Evolutionary conservation across 2,329 filamentous ascomycete genomes (phyloP), one percentile per base, ranked within the genome.

Genomic region (Paramyrothecium roridum): DNA sequence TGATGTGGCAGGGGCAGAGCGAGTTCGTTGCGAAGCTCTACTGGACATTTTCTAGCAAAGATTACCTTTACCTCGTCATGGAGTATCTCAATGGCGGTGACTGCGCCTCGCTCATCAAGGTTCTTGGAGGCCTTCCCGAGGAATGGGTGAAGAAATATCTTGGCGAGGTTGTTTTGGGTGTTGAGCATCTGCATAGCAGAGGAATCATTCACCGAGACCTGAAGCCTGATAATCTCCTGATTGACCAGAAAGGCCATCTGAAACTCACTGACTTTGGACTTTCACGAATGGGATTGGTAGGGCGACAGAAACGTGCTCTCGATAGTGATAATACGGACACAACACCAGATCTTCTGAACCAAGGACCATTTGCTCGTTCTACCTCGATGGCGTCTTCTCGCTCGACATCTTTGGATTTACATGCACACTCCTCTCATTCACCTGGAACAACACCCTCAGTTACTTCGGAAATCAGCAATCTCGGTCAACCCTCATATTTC

Each of bases 1-100:
- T 99, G 95, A 99, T 99, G 95, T 98, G 95, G 91, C 95, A 99
- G 75, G 95, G 95, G 21, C 92, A 98, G 72, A 99, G 96, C 70
- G 95, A 99, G 57, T 99, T 99, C 70, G 95, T 99, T 56, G 95
- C 95, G 23, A 99, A 99, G 76, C 82, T 99, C 13, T 99, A 98
- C 76, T 99, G 96, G 96, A 99, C 95, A 0, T 99, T 99, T 68
- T 96, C 95, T 3, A 99, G 93, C 80, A 99, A 99, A 69, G 95
- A 99, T 68, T 99, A 97, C 68, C 85, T 99, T 22, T 99, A 98
- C 69, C 81, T 99, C 56, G 95, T 99, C 22, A 99, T 99, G 95
- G 95, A 99, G 69, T 99, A 99, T 73, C 81, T 99, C 56, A 99
- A 98, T 64, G 95, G 95, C 37, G 95, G 95, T 48, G 95, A 99